Evolutionary conservation across 2,329 filamentous ascomycete species (phyloP).

Genomic region (Colletotrichum euphorbiae): DNA sequence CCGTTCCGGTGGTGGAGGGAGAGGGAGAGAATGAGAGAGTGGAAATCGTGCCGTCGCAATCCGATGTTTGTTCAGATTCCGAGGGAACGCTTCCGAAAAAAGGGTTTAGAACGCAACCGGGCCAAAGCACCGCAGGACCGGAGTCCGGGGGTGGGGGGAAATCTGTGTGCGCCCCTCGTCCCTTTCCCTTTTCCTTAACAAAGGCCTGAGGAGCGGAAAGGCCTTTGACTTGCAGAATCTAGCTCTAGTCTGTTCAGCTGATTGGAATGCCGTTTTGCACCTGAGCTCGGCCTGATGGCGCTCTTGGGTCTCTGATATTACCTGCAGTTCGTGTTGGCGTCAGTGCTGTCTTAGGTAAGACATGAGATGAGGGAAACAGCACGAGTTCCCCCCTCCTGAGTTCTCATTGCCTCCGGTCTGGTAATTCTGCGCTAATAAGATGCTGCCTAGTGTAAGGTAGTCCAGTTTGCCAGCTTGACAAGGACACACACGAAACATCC

Average conservation of each 20-base stretch:
- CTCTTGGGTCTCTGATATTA: no score
- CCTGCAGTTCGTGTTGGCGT: slow-evolving; percentile 4
- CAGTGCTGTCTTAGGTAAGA: slow-evolving; percentile 17
- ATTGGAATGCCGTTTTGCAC: slow-evolving; percentile 25
- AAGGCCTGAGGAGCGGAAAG: not conserved
- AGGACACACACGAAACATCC: not conserved
- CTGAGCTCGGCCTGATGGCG: slow-evolving; percentile 26
- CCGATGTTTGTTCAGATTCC: slow-evolving; percentile 34
- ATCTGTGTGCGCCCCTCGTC: not conserved
- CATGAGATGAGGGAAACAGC: not conserved
- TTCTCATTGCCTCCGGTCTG: no score
- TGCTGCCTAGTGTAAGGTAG: no score
- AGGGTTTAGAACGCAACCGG: slow-evolving; percentile 24
- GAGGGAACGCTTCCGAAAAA: slow-evolving; percentile 29
- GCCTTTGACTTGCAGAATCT: no score
- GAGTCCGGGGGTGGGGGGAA: slow-evolving; percentile 39
- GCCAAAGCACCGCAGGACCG: slow-evolving; percentile 10
- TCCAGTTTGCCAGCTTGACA: not conserved
- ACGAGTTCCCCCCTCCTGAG: no score
- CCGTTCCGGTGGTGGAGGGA: slow-evolving; percentile 31
- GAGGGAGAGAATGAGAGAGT: slow-evolving; percentile 8
- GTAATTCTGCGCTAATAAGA: no score
- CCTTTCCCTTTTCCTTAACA: not conserved
- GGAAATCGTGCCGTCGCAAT: slow-evolving; percentile 39
- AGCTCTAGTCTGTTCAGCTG: slow-evolving; percentile 7